phyloP scores from a whole-genome alignment of 306 rosid genomes.

The Herpetospermum pedunculosum region DNA sequence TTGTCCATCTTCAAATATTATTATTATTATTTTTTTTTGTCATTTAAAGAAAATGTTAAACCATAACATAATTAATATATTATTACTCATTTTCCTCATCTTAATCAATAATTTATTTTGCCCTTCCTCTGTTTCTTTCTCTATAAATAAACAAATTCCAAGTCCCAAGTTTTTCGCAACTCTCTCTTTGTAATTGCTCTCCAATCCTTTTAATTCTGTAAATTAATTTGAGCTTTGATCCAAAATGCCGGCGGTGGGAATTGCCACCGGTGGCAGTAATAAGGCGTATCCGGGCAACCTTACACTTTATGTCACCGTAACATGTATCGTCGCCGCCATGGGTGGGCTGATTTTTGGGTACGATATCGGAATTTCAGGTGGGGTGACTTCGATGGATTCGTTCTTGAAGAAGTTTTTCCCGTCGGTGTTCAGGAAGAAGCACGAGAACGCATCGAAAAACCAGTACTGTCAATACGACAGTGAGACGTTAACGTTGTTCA shows the following conservation, averaged over 20 bases:
- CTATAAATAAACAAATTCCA: too few relatives aligned
- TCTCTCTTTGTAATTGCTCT: too few relatives aligned
- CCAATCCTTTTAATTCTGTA: too few relatives aligned
- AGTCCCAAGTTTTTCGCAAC: too few relatives aligned
- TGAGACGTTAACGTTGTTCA: slow-evolving; percentile 41
- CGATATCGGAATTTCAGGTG: slow-evolving; percentile 79
- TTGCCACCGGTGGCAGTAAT: slow-evolving; percentile 11
- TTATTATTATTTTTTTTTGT: too few relatives aligned
- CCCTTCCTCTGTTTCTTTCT: too few relatives aligned
- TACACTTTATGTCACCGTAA: slow-evolving; percentile 39
- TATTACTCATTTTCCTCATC: too few relatives aligned
- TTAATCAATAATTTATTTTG: too few relatives aligned
- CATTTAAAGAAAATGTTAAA: too few relatives aligned
- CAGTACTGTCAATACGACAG: slow-evolving; percentile 58
- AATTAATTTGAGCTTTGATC: not conserved
- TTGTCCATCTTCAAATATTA: too few relatives aligned
- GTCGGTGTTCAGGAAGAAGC: slow-evolving; percentile 31
- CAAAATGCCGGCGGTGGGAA: slow-evolving; percentile 42
- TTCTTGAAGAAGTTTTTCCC: slow-evolving; percentile 45
- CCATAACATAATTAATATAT: too few relatives aligned
- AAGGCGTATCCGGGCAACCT: slow-evolving; percentile 47
- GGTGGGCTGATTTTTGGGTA: slow-evolving; percentile 70
- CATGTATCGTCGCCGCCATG: slow-evolving; percentile 65
- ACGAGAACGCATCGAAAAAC: not conserved
- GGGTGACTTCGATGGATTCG: slow-evolving; percentile 61